Base-by-base conservation (phyloP, 2,329 filamentous ascomycete genomes). In the Colletotrichum brevisporum region DNA sequence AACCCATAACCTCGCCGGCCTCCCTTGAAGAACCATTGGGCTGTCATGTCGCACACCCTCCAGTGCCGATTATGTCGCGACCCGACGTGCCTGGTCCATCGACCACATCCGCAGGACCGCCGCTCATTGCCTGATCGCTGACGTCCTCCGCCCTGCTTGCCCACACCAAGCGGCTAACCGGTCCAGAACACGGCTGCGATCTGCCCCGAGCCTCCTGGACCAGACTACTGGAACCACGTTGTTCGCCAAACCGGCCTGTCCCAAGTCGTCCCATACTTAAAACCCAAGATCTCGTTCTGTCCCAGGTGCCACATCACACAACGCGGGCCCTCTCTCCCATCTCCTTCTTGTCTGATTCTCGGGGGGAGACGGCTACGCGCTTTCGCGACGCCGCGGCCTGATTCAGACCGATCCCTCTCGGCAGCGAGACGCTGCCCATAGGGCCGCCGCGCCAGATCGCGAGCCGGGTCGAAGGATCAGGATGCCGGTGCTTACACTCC, bases 261-360 rank as follows among this genome's bases (percentile, higher is more conserved):
- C 43, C 63, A 24, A 48, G 31, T 51, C 48, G 27, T 31, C 51
- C 39, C 45, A 56, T 66, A 59, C 39, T 39, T 48, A 18, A 41
- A 55, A 36, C 31, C 31, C 31, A 8, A 41, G 41, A 58, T 47
- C 60, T 58, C 21, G 21, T 36, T 36, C 47, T 39, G 21, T 47
- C 13, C 47, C 27, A 56, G n/a, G 69, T 71, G 57, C 41, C 51
- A 67, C 69, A 70, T 70, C n/a, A 47, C 67, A 71, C 69, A 36
- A 48, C 56, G 41, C 41, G 47, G 41, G 12, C 8, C 10, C 24
- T 26, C 41, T 41, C 10, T 47, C 27, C 16, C 12, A 27, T 39
- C 18, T 41, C 9, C 18, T 56, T 18, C 9, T 10, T 36, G 31
- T 36, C 31, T 36, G 31, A 36, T 36, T 8, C 31, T 36, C 31